Percentiles rank a stretch among this genome's conserved stretches.
These are phyloP conservation scores for Sphaerulina populicola DNA, from an alignment of 2,329 filamentous ascomycete species.

Conservation along the genomic window DNA sequence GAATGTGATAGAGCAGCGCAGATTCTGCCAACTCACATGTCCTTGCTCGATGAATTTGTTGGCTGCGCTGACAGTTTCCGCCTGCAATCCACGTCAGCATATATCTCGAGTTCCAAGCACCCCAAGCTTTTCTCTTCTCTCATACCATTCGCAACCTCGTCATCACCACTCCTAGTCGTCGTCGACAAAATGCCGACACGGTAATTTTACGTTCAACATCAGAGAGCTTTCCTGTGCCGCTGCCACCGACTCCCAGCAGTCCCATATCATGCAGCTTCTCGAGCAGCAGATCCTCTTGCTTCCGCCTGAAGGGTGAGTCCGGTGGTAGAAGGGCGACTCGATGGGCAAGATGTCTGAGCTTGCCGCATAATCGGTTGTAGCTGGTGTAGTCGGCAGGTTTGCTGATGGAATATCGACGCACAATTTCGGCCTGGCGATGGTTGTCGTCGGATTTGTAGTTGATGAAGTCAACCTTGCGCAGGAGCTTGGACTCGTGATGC, in stretches of 20 bases:
- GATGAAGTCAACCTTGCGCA: slow-evolving; percentile 86
- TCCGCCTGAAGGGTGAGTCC: slow-evolving; percentile 66
- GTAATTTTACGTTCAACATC: slow-evolving; percentile 79
- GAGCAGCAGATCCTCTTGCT: slow-evolving; percentile 78
- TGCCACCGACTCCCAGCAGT: slow-evolving; percentile 62
- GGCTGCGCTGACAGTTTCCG: slow-evolving; percentile 71
- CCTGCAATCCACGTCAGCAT: slow-evolving; percentile 28
- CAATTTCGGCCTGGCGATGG: slow-evolving; percentile 73
- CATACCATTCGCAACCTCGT: slow-evolving; percentile 67
- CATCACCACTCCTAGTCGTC: slow-evolving; percentile 84
- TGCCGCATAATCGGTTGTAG: slow-evolving; percentile 45
- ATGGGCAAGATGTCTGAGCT: slow-evolving; percentile 83
- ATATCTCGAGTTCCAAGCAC: background rate
- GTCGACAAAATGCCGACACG: slow-evolving; percentile 77
- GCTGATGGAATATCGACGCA: slow-evolving; percentile 82
- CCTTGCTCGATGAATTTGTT: slow-evolving; percentile 89
- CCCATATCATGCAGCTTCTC: slow-evolving; percentile 93
- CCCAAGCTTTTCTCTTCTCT: background rate
- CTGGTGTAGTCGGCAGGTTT: slow-evolving; percentile 74
- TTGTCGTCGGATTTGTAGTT: slow-evolving; percentile 71
- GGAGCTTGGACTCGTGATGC: slow-evolving; percentile 91
- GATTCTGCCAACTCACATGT: slow-evolving; percentile 40
- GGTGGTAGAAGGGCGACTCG: slow-evolving; percentile 73
- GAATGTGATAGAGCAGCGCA: background rate
- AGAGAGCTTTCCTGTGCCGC: slow-evolving; percentile 52